These are phyloP conservation scores for Trichoderma orchidacearum DNA, from an alignment of 495 filamentous ascomycete genomes.

Conservation along the genomic window DNA sequence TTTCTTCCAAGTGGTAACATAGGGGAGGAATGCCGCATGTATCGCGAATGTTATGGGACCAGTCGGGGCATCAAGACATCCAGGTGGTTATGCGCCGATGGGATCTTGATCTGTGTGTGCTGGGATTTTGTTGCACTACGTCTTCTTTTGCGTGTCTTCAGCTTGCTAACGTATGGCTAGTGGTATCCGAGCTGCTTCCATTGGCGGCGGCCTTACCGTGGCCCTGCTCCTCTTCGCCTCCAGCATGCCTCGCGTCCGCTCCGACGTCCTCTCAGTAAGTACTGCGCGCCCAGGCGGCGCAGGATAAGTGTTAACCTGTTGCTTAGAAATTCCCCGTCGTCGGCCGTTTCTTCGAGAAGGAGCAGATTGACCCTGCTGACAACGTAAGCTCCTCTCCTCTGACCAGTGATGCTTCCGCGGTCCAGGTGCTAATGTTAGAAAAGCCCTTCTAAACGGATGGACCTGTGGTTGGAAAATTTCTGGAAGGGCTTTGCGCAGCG, in stretches of 20 bases:
- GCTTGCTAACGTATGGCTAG: slow-evolving; percentile 13
- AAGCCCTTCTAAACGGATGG: slow-evolving; percentile 30
- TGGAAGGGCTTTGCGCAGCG: slow-evolving; percentile 11
- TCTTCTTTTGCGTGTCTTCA: neutral
- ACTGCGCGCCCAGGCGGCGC: neutral
- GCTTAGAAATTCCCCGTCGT: slow-evolving; percentile 40
- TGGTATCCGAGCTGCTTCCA: slow-evolving; percentile 27
- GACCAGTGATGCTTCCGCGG: neutral
- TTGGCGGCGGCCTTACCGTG: slow-evolving; percentile 42
- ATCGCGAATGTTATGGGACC: neutral
- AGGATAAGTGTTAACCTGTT: slow-evolving; percentile 8
- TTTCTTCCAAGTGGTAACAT: neutral
- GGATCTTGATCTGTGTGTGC: neutral
- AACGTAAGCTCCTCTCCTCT: slow-evolving; percentile 25
- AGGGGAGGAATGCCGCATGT: neutral
- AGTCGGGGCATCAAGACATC: neutral
- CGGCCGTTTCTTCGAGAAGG: slow-evolving; percentile 28
- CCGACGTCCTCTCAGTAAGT: slow-evolving; percentile 37
- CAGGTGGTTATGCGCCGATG: too few species aligned
- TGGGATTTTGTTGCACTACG: neutral
- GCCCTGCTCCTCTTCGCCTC: slow-evolving; percentile 46
- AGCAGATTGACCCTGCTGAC: slow-evolving; percentile 41
- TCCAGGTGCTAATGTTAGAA: neutral
- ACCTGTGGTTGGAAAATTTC: neutral
- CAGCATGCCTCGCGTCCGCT: slow-evolving; percentile 39